Percentiles rank a stretch among this genome's conserved stretches.
phyloP scores from a whole-genome alignment of 1,284 basidiomycete species.

The Leccinum angustisporum region DNA sequence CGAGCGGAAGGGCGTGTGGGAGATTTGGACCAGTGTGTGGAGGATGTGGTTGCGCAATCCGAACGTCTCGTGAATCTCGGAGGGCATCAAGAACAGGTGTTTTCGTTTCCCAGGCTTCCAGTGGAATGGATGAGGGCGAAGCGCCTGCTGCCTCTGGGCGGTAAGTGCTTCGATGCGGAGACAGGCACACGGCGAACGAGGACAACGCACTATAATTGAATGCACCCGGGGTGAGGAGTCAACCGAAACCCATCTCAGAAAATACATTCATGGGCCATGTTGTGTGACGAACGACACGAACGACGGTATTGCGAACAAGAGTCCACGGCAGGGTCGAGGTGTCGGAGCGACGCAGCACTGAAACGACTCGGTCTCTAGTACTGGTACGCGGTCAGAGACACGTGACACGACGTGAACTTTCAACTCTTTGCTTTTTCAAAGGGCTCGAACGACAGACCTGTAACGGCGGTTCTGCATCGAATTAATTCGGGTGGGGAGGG shows the following conservation, averaged over 20 bases:
- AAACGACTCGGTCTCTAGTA: too few species aligned
- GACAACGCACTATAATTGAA: slow-evolving; percentile 69
- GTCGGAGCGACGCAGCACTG: too few species aligned
- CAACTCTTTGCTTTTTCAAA: too few species aligned
- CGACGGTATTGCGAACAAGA: too few species aligned
- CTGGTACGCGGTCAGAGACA: too few species aligned
- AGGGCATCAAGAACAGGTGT: slow-evolving; percentile 42
- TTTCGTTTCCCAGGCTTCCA: too few species aligned
- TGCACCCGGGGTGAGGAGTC: slow-evolving; percentile 65
- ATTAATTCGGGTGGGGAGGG: too few species aligned
- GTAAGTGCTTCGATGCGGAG: slow-evolving; percentile 38
- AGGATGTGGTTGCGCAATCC: slow-evolving; percentile 46
- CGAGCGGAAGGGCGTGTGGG: slow-evolving; percentile 18
- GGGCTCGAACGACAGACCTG: too few species aligned
- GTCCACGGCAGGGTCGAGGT: too few species aligned
- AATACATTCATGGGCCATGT: slow-evolving; percentile 59
- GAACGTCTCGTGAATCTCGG: slow-evolving; percentile 26
- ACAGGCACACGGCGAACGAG: slow-evolving; percentile 31
- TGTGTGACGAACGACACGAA: slow-evolving; percentile 36
- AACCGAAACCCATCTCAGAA: slow-evolving; percentile 66
- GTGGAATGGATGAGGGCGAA: slow-evolving; percentile 41
- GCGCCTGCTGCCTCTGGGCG: too few species aligned
- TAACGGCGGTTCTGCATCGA: too few species aligned
- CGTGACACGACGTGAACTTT: too few species aligned
- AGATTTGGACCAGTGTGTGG: slow-evolving; percentile 45